Evolutionary conservation across 2,329 filamentous ascomycete genomes (phyloP).

Genomic region (Fusarium udum): DNA sequence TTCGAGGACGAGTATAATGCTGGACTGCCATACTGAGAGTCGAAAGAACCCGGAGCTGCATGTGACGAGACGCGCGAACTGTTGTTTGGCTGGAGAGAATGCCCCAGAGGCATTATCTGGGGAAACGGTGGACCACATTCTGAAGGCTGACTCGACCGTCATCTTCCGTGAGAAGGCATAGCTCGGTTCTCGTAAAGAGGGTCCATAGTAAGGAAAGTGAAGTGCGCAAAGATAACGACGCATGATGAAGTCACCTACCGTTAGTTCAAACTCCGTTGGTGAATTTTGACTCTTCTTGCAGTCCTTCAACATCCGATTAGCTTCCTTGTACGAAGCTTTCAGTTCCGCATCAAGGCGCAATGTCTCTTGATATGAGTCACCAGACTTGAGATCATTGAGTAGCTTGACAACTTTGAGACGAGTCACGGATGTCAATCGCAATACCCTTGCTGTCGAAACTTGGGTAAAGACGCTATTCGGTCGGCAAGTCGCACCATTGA

Average conservation of each 20-base stretch:
- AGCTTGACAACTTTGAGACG: slow-evolving; percentile 55
- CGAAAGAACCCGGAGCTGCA: slow-evolving; percentile 56
- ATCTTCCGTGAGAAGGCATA: slow-evolving; percentile 63
- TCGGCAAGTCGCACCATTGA: slow-evolving; percentile 45
- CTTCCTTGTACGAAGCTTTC: slow-evolving; percentile 52
- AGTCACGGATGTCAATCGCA: slow-evolving; percentile 54
- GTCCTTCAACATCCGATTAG: slow-evolving; percentile 49
- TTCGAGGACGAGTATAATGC: slow-evolving; percentile 53
- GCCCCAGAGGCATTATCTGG: not conserved
- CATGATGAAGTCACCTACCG: slow-evolving; percentile 60
- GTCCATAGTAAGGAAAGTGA: slow-evolving; percentile 62
- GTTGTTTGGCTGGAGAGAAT: slow-evolving; percentile 28
- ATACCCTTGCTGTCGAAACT: slow-evolving; percentile 51
- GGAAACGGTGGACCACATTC: slow-evolving; percentile 55
- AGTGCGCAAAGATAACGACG: slow-evolving; percentile 64
- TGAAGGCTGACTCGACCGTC: slow-evolving; percentile 58
- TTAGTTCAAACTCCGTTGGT: slow-evolving; percentile 52
- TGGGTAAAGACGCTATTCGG: slow-evolving; percentile 52
- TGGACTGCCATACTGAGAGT: slow-evolving; percentile 46
- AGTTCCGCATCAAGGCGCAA: slow-evolving; percentile 56
- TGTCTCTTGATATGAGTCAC: slow-evolving; percentile 55
- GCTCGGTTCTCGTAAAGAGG: slow-evolving; percentile 52
- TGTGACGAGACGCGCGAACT: slow-evolving; percentile 51
- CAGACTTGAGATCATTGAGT: slow-evolving; percentile 54
- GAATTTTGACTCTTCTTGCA: slow-evolving; percentile 31